These are phyloP conservation scores for Eimeria praecox DNA, from an alignment of 169 alveolate species.

Conservation along the genomic window DNA sequence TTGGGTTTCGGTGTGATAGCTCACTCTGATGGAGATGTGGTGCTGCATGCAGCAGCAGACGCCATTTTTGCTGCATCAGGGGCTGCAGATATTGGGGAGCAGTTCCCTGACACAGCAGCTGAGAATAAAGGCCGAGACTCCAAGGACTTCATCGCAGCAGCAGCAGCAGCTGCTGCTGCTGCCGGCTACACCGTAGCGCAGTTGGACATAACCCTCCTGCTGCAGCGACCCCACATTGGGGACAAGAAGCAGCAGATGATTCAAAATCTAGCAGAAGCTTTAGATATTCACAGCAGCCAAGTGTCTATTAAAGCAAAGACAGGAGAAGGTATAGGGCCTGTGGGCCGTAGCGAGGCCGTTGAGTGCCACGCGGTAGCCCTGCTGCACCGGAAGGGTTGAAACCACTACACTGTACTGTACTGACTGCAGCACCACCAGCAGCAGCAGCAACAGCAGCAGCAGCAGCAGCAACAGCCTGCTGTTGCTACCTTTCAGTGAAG, in stretches of 20 bases:
- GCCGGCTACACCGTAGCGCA: constrained; percentile 71
- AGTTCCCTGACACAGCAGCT: constrained; percentile 91
- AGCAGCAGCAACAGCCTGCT: background rate
- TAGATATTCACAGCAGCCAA: constrained; percentile 34
- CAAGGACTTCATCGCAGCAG: constrained; percentile 81
- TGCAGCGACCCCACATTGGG: constrained; percentile 69
- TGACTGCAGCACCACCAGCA: background rate
- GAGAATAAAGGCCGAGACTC: constrained; percentile 85
- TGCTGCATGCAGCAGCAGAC: constrained; percentile 90
- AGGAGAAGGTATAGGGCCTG: constrained; percentile 83
- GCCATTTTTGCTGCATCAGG: constrained; percentile 91
- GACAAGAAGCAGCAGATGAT: constrained; percentile 50
- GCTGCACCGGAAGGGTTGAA: constrained; percentile 68
- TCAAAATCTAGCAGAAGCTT: constrained; percentile 42
- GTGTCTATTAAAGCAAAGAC: constrained; percentile 83
- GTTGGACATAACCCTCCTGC: constrained; percentile 84
- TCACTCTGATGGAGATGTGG: constrained; percentile 94
- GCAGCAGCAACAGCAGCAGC: background rate
- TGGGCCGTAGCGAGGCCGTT: constrained; percentile 86
- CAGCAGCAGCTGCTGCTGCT: constrained; percentile 76
- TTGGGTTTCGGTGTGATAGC: constrained; percentile 86
- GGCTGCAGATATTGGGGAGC: constrained; percentile 92
- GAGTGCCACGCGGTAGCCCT: constrained; percentile 85
- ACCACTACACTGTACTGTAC: background rate
- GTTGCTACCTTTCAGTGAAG: background rate